These are phyloP conservation scores for Gryganskiella cystojenkinii DNA, from an alignment of 192 early-diverging fungal genomes.

Conservation along the genomic window DNA sequence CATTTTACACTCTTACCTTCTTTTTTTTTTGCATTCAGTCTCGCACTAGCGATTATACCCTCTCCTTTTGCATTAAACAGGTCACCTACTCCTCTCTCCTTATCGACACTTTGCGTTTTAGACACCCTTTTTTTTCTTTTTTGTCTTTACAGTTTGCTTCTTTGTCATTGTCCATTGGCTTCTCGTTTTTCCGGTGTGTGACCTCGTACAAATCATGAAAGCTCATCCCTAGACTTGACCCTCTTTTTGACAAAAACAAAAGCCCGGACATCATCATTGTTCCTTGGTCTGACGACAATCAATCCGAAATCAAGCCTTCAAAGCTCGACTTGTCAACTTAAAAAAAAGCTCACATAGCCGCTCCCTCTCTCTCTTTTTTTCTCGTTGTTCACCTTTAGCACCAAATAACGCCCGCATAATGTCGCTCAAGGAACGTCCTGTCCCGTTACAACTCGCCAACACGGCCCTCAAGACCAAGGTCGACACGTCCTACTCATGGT, in stretches of 20 bases:
- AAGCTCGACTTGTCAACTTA: not conserved
- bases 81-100: too few species aligned
- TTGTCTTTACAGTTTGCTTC: not conserved
- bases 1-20: not conserved
- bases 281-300: too few species aligned
- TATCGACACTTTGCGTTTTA: too few species aligned
- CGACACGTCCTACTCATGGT: slow-evolving; percentile 65
- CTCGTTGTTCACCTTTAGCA: not conserved
- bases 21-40: not conserved
- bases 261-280: too few species aligned
- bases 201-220: too few species aligned
- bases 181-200: too few species aligned
- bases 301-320: not conserved
- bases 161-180: not conserved
- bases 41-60: too few species aligned
- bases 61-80: not conserved
- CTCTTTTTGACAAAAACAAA: too few species aligned
- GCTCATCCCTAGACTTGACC: too few species aligned
- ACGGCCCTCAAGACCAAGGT: slow-evolving; percentile 14
- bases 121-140: not conserved
- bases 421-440: slow-evolving; percentile 35
- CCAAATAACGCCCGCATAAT: slow-evolving; percentile 1
- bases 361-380: not conserved
- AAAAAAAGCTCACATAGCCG: not conserved
- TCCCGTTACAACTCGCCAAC: slow-evolving; percentile 36